Evolutionary conservation across 2,329 filamentous ascomycete genomes (phyloP).

Genomic region (Ascocoryne sarcoides): DNA sequence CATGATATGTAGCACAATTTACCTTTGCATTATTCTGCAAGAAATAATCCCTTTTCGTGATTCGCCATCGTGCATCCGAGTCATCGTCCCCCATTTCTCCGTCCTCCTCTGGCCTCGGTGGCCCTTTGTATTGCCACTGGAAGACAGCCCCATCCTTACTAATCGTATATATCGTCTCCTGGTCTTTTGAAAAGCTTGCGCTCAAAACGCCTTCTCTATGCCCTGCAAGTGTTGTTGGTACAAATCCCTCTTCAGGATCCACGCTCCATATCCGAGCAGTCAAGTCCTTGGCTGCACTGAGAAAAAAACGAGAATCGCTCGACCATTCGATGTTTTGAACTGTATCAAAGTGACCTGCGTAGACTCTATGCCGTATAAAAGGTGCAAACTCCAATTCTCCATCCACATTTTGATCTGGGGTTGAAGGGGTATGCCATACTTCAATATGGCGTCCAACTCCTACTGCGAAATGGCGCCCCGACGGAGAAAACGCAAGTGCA

Average conservation of each 20-base stretch:
- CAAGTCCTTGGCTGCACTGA: conserved; percentile 85
- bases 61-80: conserved; percentile 76
- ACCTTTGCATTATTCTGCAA: conserved; percentile 83
- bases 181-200: conserved; percentile 95
- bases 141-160: conserved; percentile 98
- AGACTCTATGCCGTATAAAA: conserved; percentile 79
- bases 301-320: conserved; percentile 87
- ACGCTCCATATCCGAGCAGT: conserved; percentile 94
- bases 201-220: conserved; percentile 84
- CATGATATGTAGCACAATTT: conserved; percentile 83
- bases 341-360: conserved; percentile 80
- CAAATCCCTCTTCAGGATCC: conserved; percentile 76
- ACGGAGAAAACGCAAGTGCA: conserved; percentile 82
- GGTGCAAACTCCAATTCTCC: conserved; percentile 91
- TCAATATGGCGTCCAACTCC: conserved; percentile 81
- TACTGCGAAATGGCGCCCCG: conserved; percentile 82
- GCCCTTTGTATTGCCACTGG: conserved; percentile 73
- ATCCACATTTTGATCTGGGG: conserved; percentile 67
- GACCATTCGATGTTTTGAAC: conserved; percentile 91
- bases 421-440: conserved; percentile 92
- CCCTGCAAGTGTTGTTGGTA: conserved; percentile 79
- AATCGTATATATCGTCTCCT: conserved; percentile 92
- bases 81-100: conserved; percentile 50
- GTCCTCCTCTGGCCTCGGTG: conserved; percentile 46
- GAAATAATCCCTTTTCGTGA: conserved; percentile 86